A percentile compares a stretch with the other conserved stretches of the same genome.
Conservation (phyloP, 179 eudicot species). For the Beta lomatogona region DNA sequence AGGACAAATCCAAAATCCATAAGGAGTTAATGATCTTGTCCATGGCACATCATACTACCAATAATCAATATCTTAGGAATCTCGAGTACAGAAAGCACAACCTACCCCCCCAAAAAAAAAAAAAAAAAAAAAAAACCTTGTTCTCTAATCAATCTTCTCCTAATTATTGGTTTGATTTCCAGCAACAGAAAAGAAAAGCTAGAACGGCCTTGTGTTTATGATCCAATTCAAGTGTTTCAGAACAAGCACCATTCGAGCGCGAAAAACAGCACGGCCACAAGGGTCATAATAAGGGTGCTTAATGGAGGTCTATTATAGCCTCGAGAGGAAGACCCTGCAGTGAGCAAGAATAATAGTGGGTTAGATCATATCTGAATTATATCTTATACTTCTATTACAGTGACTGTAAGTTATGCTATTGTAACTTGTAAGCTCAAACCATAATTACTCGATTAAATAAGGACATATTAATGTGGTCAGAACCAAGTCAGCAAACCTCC, state of each 20-base stretch:
- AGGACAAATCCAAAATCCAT: too few species aligned
- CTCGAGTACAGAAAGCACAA: too few species aligned
- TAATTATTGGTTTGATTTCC: neutral
- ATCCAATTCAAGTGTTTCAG: neutral
- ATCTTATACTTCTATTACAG: neutral
- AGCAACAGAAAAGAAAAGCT: neutral
- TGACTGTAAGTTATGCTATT: neutral
- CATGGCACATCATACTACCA: too few species aligned
- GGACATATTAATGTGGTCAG: neutral
- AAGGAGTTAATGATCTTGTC: too few species aligned
- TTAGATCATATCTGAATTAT: conserved; percentile 10
- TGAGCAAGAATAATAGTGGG: conserved; percentile 19
- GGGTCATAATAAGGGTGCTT: conserved; percentile 30
- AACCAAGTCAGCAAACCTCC: neutral
- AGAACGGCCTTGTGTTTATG: neutral
- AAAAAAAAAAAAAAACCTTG: neutral
- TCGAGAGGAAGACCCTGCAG: conserved; percentile 37
- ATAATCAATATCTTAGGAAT: neutral
- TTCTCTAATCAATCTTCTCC: neutral
- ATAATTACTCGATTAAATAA: neutral
- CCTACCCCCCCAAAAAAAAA: neutral
- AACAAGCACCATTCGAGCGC: conserved; percentile 18
- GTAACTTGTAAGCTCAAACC: neutral
- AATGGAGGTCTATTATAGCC: conserved; percentile 27
- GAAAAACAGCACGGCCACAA: conserved; percentile 28